These are phyloP conservation scores for Dacryopinax primogenitus DNA, from an alignment of 768 basidiomycete genomes.

Conservation along the genomic window DNA sequence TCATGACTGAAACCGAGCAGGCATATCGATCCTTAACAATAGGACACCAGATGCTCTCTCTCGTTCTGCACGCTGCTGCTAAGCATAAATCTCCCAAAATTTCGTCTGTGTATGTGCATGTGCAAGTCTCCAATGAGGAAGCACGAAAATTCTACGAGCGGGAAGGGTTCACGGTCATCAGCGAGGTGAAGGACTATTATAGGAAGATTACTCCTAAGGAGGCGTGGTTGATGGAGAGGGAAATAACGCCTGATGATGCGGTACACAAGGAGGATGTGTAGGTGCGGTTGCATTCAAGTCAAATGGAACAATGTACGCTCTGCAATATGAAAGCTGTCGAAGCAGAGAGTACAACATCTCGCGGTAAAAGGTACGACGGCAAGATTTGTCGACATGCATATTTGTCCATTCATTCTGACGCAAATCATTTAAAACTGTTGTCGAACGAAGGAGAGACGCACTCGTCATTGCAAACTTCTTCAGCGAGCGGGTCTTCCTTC, in stretches of 20 bases:
- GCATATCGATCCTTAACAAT: conserved; percentile 73
- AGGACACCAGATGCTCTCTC: conserved; percentile 58
- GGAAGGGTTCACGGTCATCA: conserved; percentile 63
- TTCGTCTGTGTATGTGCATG: conserved; percentile 65
- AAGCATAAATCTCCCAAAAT: conserved; percentile 48
- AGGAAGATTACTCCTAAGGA: conserved; percentile 75
- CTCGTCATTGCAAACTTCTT: background rate
- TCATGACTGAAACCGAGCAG: conserved; percentile 28
- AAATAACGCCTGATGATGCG: conserved; percentile 21
- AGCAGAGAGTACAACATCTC: no score
- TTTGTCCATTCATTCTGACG: no score
- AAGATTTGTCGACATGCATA: no score
- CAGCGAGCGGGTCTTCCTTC: background rate
- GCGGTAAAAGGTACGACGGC: no score
- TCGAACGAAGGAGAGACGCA: background rate
- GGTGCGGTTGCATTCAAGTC: no score
- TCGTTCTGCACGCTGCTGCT: conserved; percentile 51
- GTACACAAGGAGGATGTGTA: background rate
- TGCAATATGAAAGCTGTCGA: no score
- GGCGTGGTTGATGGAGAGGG: conserved; percentile 75
- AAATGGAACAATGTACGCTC: no score
- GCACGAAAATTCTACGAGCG: conserved; percentile 75
- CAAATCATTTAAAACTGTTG: no score
- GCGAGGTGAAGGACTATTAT: conserved; percentile 64
- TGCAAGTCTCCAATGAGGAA: conserved; percentile 65